Conservation (phyloP, 2,329 filamentous ascomycete genomes). For the Epichloe amarillans region DNA sequence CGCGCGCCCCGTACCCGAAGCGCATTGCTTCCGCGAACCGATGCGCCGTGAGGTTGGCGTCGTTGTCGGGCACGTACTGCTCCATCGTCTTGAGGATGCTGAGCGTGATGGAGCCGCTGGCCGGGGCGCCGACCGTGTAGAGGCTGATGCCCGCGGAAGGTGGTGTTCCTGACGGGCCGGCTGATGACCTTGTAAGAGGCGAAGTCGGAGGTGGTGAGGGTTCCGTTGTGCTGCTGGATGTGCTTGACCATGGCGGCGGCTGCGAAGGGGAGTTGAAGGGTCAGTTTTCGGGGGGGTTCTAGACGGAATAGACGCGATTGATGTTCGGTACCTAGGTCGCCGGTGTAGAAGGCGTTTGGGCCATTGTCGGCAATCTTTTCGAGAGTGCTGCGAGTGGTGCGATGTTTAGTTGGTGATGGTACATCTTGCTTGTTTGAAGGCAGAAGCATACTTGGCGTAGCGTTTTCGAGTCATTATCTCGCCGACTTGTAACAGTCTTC, state of each 20-base stretch:
- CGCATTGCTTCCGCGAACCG: conserved; percentile 78
- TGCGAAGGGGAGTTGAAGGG: conserved; percentile 17
- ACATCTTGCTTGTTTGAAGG: not conserved
- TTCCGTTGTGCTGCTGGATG: conserved; percentile 60
- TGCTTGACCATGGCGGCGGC: conserved; percentile 61
- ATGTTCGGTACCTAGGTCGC: conserved; percentile 38
- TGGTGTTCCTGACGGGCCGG: conserved; percentile 48
- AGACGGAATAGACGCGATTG: not conserved
- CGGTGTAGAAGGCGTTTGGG: conserved; percentile 59
- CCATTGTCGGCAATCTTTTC: conserved; percentile 64
- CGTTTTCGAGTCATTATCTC: conserved; percentile 70
- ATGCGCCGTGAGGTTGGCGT: conserved; percentile 60
- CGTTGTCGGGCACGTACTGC: conserved; percentile 49
- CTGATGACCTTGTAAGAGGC: conserved; percentile 55
- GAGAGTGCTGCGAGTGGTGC: conserved; percentile 38
- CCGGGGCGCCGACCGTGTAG: conserved; percentile 57
- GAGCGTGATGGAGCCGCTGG: conserved; percentile 63
- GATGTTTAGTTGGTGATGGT: not conserved
- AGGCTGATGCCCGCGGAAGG: conserved; percentile 61
- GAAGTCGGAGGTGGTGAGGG: conserved; percentile 71
- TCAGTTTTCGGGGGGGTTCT: conserved; percentile 4
- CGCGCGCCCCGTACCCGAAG: conserved; percentile 71
- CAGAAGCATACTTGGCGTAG: conserved; percentile 44
- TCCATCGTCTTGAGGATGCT: conserved; percentile 72
- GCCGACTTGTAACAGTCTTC: conserved; percentile 55